Conservation (phyloP, 768 basidiomycete genomes). For the Trametes meyenii region DNA sequence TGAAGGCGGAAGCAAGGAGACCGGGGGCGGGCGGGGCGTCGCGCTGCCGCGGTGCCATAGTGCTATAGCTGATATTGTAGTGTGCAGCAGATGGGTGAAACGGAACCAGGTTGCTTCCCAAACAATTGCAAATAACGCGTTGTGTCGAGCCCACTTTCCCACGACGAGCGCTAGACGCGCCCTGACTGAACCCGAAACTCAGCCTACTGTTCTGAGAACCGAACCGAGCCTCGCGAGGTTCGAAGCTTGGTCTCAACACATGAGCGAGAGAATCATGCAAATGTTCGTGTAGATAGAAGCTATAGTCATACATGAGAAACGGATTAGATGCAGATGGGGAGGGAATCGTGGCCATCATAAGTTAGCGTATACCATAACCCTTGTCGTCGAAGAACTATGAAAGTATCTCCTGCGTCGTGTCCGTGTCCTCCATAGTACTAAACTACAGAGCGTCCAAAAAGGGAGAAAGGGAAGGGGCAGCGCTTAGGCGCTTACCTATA, state of each 20-base stretch:
- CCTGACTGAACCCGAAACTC: too few relatives aligned
- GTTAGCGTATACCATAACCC: conserved; percentile 19
- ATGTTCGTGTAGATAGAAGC: conserved; percentile 19
- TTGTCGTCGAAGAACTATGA: not conserved
- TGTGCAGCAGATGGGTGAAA: conserved; percentile 21
- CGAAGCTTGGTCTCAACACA: not conserved
- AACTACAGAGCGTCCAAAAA: not conserved
- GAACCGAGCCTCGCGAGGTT: too few relatives aligned
- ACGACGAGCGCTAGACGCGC: conserved; percentile 8
- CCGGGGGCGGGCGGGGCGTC: conserved; percentile 35
- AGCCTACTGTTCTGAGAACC: too few relatives aligned
- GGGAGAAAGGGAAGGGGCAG: not conserved
- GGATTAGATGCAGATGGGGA: conserved; percentile 17
- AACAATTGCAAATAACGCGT: conserved; percentile 24
- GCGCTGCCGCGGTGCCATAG: conserved; percentile 24
- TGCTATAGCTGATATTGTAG: not conserved
- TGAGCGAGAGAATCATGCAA: conserved; percentile 2
- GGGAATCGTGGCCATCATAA: conserved; percentile 23
- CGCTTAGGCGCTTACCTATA: conserved; percentile 11
- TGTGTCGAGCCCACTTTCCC: conserved; percentile 14
- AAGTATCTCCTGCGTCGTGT: conserved; percentile 12
- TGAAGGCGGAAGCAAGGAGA: conserved; percentile 64
- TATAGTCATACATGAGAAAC: conserved; percentile 23
- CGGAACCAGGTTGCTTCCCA: conserved; percentile 15
- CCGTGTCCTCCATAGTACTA: conserved; percentile 15